These are phyloP conservation scores for Leonotis leonurus DNA, from an alignment of 257 asterid species.

Conservation along the genomic window DNA sequence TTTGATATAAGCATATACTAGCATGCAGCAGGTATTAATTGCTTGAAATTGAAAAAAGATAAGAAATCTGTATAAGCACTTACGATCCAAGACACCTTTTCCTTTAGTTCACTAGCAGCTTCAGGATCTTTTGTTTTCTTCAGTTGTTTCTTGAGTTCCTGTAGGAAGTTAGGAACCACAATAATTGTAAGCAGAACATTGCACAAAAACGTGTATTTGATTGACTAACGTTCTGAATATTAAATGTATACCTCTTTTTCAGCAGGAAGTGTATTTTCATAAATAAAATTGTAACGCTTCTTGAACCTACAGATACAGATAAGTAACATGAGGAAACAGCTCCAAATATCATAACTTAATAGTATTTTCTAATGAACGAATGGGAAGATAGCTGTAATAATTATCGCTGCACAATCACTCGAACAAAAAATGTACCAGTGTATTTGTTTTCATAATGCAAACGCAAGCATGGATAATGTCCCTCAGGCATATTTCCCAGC, in stretches of 20 bases:
- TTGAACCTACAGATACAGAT: slow-evolving; percentile 51
- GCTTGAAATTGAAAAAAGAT: background rate
- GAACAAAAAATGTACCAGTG: background rate
- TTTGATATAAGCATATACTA: background rate
- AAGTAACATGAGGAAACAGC: background rate
- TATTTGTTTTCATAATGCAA: background rate
- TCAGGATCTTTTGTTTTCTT: slow-evolving; percentile 55
- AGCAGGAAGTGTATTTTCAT: slow-evolving; percentile 67
- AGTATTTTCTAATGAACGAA: background rate
- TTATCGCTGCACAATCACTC: background rate
- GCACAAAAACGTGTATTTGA: background rate
- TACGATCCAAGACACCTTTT: slow-evolving; percentile 47
- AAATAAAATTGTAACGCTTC: slow-evolving; percentile 82
- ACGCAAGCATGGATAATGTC: background rate
- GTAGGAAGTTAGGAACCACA: slow-evolving; percentile 7
- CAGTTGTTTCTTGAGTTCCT: slow-evolving; percentile 70
- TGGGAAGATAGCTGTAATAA: background rate
- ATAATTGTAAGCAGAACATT: background rate
- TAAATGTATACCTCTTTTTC: slow-evolving; percentile 64
- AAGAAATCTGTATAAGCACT: slow-evolving; percentile 28
- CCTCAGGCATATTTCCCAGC: background rate
- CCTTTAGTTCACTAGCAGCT: slow-evolving; percentile 43
- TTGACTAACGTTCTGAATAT: background rate
- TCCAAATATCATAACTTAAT: background rate
- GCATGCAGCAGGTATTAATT: background rate